Percentiles rank a stretch among this genome's conserved stretches.
Evolutionary conservation across 2,329 filamentous ascomycete genomes (phyloP).

Genomic region (Aspergillus fischeri): DNA sequence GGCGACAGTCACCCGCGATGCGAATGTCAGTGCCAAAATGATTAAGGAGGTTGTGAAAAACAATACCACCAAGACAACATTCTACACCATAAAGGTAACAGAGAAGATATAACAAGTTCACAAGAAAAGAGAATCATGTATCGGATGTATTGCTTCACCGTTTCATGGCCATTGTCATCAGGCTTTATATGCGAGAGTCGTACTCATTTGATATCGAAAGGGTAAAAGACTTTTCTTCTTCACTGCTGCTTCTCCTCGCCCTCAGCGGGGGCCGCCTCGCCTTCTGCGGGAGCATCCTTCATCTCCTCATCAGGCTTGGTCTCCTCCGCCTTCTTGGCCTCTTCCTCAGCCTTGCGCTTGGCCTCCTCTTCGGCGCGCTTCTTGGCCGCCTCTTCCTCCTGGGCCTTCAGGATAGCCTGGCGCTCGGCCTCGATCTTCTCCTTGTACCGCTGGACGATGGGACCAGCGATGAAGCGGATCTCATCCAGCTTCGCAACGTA

Average conservation of each 20-base stretch:
- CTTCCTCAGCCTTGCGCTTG: conserved; percentile 71
- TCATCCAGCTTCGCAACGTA: conserved; percentile 96
- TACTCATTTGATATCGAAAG: conserved; percentile 9
- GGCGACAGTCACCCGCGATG: background rate
- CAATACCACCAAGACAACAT: background rate
- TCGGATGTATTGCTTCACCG: conserved; percentile 14
- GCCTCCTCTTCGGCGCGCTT: conserved; percentile 66
- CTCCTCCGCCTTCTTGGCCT: conserved; percentile 51
- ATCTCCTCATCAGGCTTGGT: conserved; percentile 49
- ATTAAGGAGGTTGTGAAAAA: background rate
- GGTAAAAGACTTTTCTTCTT: conserved; percentile 13
- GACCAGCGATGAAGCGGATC: conserved; percentile 83
- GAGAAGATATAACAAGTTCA: background rate
- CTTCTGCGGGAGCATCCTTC: conserved; percentile 54
- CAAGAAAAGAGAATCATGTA: conserved; percentile 7
- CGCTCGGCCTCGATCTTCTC: conserved; percentile 90
- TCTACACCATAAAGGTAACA: background rate
- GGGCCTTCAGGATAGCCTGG: conserved; percentile 60
- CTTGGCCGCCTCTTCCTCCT: conserved; percentile 64
- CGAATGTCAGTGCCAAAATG: background rate
- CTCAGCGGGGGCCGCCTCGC: conserved; percentile 30
- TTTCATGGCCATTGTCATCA: conserved; percentile 22
- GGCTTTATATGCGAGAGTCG: conserved; percentile 11
- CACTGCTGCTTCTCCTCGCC: conserved; percentile 35
- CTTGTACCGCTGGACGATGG: conserved; percentile 89